Percentiles rank a stretch among this genome's conserved stretches.
phyloP scores from a whole-genome alignment of 2,329 filamentous ascomycete genomes.

The Colletotrichum theobromicola region DNA sequence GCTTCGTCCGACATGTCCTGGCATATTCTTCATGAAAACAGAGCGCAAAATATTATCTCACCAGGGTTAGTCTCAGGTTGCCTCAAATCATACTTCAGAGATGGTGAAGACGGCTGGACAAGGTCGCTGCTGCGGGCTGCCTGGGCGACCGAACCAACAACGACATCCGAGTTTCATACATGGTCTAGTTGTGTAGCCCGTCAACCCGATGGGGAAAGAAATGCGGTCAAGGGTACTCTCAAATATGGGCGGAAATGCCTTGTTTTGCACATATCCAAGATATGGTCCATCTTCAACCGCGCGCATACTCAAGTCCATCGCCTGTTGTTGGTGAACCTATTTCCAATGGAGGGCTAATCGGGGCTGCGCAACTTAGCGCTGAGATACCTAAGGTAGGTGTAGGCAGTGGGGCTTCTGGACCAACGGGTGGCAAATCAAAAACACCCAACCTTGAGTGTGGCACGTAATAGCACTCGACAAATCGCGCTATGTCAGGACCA shows the following conservation, averaged over 20 bases:
- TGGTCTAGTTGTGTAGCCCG: background rate
- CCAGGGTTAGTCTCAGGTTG: background rate
- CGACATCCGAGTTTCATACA: background rate
- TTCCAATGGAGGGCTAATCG: background rate
- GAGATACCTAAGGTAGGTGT: background rate
- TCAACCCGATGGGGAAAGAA: background rate
- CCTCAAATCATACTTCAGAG: background rate
- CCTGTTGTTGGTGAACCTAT: background rate
- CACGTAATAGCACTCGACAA: background rate
- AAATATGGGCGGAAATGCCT: background rate
- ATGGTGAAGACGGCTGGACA: background rate
- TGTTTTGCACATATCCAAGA: background rate
- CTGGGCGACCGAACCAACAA: background rate
- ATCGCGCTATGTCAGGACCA: background rate
- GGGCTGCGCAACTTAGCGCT: background rate
- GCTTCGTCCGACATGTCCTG: background rate
- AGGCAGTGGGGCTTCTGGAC: background rate
- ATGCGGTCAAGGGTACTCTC: fast-evolving
- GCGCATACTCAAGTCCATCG: background rate
- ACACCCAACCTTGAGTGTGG: background rate
- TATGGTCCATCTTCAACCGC: background rate
- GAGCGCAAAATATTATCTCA: background rate
- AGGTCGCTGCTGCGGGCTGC: background rate
- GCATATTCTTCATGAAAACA: background rate
- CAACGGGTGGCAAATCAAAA: background rate